Evolutionary conservation across 257 asterid genomes (phyloP).

Genomic region (Coffea canephora): DNA sequence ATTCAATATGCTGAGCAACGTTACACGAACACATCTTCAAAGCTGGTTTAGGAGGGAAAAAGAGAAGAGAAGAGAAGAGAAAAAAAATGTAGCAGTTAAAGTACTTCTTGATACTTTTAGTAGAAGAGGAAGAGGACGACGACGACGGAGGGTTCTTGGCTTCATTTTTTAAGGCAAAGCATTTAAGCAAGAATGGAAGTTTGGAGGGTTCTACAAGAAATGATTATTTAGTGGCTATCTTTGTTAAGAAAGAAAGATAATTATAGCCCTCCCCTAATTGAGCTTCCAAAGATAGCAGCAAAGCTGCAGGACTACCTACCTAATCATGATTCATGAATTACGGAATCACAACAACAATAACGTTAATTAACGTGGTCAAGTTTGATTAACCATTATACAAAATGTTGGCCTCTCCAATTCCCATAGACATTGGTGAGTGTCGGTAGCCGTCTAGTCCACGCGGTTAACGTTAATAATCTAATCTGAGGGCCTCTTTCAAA

Average conservation of each 20-base stretch:
- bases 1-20: not conserved
- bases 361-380: not conserved
- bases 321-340: too few species aligned
- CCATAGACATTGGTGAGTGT: constrained; percentile 5
- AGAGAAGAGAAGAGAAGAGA: too few species aligned
- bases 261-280: not conserved
- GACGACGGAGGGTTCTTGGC: not conserved
- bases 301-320: too few species aligned
- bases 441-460: constrained; percentile 28
- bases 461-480: constrained; percentile 1
- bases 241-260: not conserved
- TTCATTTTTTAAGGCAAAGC: not conserved
- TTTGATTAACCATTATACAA: not conserved
- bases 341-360: too few species aligned
- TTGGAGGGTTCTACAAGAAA: not conserved
- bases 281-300: not conserved
- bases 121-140: not conserved
- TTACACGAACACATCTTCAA: not conserved
- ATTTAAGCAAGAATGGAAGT: not conserved
- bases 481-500: not conserved
- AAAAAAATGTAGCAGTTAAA: too few species aligned
- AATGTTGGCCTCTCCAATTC: not conserved
- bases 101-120: not conserved
- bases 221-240: not conserved
- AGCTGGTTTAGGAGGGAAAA: not conserved